Evolutionary conservation across 139 green algal genomes (phyloP), one percentile per base, ranked within the genome.

Genomic region (Coccomyxa sp.): DNA sequence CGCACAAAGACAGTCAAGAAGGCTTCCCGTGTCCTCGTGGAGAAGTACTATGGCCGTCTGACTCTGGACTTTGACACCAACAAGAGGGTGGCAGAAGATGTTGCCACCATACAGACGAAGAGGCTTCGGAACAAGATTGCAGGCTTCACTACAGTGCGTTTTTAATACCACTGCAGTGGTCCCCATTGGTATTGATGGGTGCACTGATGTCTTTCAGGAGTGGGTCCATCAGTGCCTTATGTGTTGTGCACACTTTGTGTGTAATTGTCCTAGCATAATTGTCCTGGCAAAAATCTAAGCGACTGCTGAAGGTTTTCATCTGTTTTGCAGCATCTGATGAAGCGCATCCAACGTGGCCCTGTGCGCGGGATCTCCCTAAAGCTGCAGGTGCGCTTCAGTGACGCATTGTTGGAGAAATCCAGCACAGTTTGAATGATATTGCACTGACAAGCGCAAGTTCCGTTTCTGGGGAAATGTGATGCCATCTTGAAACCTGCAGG

Each of bases 1-100:
- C 93, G 97, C 71, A 99, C 97, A 74, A 99, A 99, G 93, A 99
- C 97, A 76, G 96, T 99, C 71, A 99, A 99, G 93, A 98, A 97
- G 91, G 96, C 96, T 68, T 95, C 92, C 80, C 91, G 96, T 45
- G 89, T 96, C 66, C 98, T 99, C 84, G 98, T 99, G 82, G 97
- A 99, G 94, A 99, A 99, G 94, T 99, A 99, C 90, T 99, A 99
- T 91, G 92, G 91, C 85, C 89, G 93, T 32, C 92, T 99, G 74
- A 99, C 96, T 32, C 88, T 97, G 58, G 96, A 99, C 90, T 98
- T 99, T 82, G 92, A 97, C 89, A 98, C 93, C 82, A 98, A 99
- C 95, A 98, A 99, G 92, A 88, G 95, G 74, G 92, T 99, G 68
- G 91, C 87, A 82, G 96, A 98, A 85, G 97, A 99, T 91, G 94